phyloP scores from a whole-genome alignment of 768 basidiomycete species.

The Galerina marginata region DNA sequence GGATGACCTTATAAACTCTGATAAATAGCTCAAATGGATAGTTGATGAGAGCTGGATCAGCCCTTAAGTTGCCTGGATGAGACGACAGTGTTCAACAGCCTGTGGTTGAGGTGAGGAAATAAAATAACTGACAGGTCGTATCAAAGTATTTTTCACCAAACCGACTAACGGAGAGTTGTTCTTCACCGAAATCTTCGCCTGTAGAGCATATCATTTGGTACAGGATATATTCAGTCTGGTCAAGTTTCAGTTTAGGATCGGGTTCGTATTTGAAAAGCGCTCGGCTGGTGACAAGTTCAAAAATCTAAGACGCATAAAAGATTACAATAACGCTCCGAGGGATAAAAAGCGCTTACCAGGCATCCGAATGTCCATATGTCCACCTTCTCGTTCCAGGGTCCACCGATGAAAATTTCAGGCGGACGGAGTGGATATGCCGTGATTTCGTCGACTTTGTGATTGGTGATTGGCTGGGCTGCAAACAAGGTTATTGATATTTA shows the following conservation, averaged over 20 bases:
- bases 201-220: not conserved
- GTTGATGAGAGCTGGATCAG: slow-evolving; percentile 15
- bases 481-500: not conserved
- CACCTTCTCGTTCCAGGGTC: slow-evolving; percentile 31
- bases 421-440: slow-evolving; percentile 29
- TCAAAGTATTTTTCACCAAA: not conserved
- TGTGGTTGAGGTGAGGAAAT: not conserved
- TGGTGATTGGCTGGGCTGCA: not conserved
- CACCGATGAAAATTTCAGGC: slow-evolving; percentile 33
- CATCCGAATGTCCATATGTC: slow-evolving; percentile 40
- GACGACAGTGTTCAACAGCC: not conserved
- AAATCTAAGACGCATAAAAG: slow-evolving; percentile 11
- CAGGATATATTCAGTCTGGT: not conserved
- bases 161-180: not conserved
- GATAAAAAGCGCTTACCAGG: slow-evolving; percentile 22
- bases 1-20: slow-evolving; percentile 14
- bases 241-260: slow-evolving; percentile 1
- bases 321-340: not conserved
- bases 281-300: slow-evolving; percentile 20
- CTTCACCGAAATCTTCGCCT: not conserved
- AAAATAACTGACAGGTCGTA: not conserved
- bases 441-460: slow-evolving; percentile 22
- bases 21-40: slow-evolving; percentile 19
- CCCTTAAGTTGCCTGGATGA: slow-evolving; percentile 24
- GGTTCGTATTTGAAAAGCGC: slow-evolving; percentile 16